Conservation (phyloP, 179 eudicot species). For the Beta macrorhiza region DNA sequence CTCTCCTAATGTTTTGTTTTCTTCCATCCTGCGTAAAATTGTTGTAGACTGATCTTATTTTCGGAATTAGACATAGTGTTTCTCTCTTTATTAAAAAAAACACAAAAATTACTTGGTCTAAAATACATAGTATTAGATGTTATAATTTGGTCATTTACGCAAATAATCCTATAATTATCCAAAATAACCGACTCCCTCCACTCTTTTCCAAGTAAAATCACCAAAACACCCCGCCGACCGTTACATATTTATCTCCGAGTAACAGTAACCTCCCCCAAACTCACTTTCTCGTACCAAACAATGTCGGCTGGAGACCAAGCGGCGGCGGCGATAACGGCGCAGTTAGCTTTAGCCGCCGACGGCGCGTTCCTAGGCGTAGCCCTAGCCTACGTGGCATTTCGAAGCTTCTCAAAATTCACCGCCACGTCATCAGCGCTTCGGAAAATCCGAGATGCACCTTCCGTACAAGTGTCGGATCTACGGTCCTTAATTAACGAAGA, state of each 20-base stretch:
- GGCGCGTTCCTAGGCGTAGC: conserved; percentile 77
- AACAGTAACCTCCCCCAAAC: not conserved
- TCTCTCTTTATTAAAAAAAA: too few relatives aligned
- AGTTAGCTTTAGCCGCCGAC: conserved; percentile 65
- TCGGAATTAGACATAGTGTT: too few relatives aligned
- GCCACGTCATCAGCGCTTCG: conserved; percentile 63
- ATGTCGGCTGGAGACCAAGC: conserved; percentile 82
- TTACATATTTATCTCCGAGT: conserved; percentile 3
- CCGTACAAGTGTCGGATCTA: conserved; percentile 63
- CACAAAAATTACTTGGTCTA: too few relatives aligned
- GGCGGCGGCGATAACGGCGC: conserved; percentile 53
- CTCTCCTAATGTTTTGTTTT: too few relatives aligned
- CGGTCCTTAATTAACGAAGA: conserved; percentile 47
- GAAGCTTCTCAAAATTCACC: conserved; percentile 46
- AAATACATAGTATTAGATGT: too few relatives aligned
- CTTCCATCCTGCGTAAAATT: too few relatives aligned
- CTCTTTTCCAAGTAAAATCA: not conserved
- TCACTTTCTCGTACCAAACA: not conserved
- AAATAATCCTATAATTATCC: not conserved
- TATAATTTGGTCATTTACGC: too few relatives aligned
- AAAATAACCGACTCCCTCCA: not conserved
- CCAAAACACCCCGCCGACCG: conserved; percentile 6
- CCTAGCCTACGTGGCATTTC: conserved; percentile 67
- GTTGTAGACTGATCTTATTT: too few relatives aligned
- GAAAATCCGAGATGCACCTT: conserved; percentile 58